A percentile compares a stretch with the other conserved stretches of the same genome.
These are phyloP conservation scores for Coemansia sp. DNA, from an alignment of 192 early-diverging fungal genomes.

Conservation along the genomic window DNA sequence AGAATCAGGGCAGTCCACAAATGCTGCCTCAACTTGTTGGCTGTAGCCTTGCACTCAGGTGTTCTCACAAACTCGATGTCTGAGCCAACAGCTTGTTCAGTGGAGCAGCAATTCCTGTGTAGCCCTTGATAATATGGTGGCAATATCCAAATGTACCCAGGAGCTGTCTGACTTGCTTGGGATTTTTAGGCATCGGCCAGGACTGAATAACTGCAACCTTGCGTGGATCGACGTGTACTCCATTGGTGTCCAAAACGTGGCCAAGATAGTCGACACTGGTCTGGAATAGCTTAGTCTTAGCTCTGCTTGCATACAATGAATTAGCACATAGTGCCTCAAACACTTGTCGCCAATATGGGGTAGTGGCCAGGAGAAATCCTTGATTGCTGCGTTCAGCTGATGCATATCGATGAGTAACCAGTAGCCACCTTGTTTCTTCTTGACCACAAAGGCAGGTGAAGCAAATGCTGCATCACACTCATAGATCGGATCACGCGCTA, in stretches of 20 bases:
- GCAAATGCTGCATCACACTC: no score
- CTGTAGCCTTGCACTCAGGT: neutral
- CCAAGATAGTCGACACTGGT: no score
- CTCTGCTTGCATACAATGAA: neutral
- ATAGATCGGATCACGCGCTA: no score
- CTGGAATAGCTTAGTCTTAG: neutral
- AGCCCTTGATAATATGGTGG: neutral
- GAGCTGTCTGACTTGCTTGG: neutral
- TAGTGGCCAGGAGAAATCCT: neutral
- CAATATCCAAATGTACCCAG: neutral
- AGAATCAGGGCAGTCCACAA: neutral
- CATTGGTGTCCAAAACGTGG: no score
- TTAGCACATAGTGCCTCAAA: neutral
- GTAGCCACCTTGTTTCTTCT: no score
- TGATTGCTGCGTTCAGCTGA: neutral
- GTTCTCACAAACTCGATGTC: neutral
- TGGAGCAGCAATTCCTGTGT: neutral
- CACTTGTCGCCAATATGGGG: neutral
- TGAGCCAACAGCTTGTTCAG: neutral
- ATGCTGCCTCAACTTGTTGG: neutral
- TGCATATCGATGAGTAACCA: conserved; percentile 2
- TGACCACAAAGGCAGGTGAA: no score
- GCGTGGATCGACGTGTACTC: neutral
- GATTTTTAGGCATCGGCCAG: neutral
- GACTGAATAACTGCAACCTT: neutral